Evolutionary conservation across 106 monocot species (phyloP), one percentile per base, ranked within the genome.

Genomic region (Alisma plantagoaquatica): DNA sequence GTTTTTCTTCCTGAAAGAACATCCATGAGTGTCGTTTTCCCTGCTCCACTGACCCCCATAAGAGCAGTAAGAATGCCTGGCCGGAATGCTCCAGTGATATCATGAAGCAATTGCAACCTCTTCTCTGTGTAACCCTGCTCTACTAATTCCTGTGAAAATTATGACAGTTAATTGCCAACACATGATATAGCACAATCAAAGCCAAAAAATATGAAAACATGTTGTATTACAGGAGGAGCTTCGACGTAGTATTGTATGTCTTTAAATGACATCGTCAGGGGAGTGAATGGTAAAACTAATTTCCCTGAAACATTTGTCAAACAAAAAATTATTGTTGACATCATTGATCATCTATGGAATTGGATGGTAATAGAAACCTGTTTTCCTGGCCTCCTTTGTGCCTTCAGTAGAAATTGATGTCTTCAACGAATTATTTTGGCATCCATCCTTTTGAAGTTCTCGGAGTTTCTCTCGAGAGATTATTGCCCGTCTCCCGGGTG

Each of bases 1-100:
- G 87, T 87, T 78, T 87, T 87, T 23, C 87, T 87, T 49, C 87
- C 87, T 21, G 82, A 67, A 38, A 87, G 77, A 53, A 87, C 82
- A 78, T 87, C 87, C 61, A 87, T 54, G 0, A 87, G 65, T 15
- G 86, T 87, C 18, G 86, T 87, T 61, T 87, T 87, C 42, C 86
- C 86, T 49, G 86, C 86, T 64, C 86, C 86, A 56, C 70, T 87
- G 21, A 87, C 71, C 15, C 86, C 86, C 81, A 87, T 81, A 41
- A 87, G 42, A 65, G 77, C 81, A 28, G 86, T 64, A 50, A 87
- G 77, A 25, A 87, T 32, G 10, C 87, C 78, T 22, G 87, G 87
- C 26, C 52, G 49, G 60, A 87, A 87, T 47, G 75, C 69, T 3
- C 87, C 87, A 14, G 78, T 87, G 24, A 87, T 75, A 54, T 87